Evolutionary conservation across 306 rosid genomes (phyloP).

Genomic region (Quercus mongolica): DNA sequence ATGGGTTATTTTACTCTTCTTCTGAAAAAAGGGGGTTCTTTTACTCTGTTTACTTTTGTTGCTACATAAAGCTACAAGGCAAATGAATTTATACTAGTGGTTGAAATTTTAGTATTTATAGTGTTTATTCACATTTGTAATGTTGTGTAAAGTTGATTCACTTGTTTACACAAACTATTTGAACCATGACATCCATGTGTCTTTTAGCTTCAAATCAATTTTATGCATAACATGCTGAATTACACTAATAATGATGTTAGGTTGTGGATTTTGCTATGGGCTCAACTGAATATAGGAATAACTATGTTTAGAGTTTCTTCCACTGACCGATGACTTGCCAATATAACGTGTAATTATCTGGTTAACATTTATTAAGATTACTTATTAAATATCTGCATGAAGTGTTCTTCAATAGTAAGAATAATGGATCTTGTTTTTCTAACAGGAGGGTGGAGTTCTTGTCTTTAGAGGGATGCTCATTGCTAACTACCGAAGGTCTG

Average conservation of each 20-base stretch:
- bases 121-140: not conserved
- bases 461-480: constrained; percentile 75
- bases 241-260: not conserved
- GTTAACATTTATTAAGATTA: not conserved
- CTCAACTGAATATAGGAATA: not conserved
- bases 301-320: not conserved
- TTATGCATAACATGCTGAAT: not conserved
- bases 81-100: not conserved
- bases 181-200: not conserved
- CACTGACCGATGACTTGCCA: not conserved
- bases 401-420: not conserved
- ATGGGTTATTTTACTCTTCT: not conserved
- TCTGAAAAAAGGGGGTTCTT: not conserved
- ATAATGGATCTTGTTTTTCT: constrained; percentile 4
- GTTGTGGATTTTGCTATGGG: not conserved
- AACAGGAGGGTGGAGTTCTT: constrained; percentile 70
- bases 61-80: not conserved
- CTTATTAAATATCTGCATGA: constrained; percentile 3
- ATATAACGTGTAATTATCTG: not conserved
- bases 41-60: not conserved
- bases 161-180: not conserved
- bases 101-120: not conserved
- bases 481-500: constrained; percentile 72
- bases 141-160: not conserved
- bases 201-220: not conserved